Base-by-base conservation (phyloP, 78 protist genomes). In the slime mould (Dictyostelium discoideum) region DNA sequence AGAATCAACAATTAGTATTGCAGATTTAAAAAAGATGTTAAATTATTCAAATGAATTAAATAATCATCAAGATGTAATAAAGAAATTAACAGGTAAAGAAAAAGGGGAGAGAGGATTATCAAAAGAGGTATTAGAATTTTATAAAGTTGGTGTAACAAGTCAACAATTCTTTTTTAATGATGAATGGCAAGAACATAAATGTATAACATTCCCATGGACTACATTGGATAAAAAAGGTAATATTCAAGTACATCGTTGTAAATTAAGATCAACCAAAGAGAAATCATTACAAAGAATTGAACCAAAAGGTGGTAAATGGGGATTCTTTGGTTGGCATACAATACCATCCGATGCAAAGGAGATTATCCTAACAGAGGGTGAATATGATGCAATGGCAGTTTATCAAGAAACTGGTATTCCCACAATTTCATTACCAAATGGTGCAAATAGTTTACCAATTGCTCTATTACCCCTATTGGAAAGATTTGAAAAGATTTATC, bases 361-460 rank as follows among this genome's bases (percentile, higher is more conserved):
- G 26, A 81, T 97, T 2, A 79, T 97, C 3, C 3, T 97, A 32
- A 97, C 98, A 1, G 98, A 97, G 42, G 98, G 98, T 50, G 98
- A 97, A 77, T 95, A 88, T 44, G 98, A 97, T 94, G 98, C 98
- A 6, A 97, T 97, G 97, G 98, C 98, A 16, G 97, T 97, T 0
- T 67, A 96, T 46, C 97, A 96, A 87, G 89, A 85, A 13, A 97
- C 98, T 3, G 87, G 95, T 10, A 24, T 46, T 24, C 97, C 98
- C 14, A 97, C 98, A 7, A 86, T 96, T 11, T 98, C 98, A 10
- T 65, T 97, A 69, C 98, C 98, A 44, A 93, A 92, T 84, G 98
- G 97, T 63, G 86, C 95, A 8, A 63, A 78, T 37, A 85, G 97
- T 39, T 32, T 97, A 22, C 98, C 98, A 3, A 29, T 76, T 1